Evolutionary conservation across 164 flowering plant genomes (phyloP), one percentile per base, ranked within the genome.

Genomic region (Protea cynaroides): DNA sequence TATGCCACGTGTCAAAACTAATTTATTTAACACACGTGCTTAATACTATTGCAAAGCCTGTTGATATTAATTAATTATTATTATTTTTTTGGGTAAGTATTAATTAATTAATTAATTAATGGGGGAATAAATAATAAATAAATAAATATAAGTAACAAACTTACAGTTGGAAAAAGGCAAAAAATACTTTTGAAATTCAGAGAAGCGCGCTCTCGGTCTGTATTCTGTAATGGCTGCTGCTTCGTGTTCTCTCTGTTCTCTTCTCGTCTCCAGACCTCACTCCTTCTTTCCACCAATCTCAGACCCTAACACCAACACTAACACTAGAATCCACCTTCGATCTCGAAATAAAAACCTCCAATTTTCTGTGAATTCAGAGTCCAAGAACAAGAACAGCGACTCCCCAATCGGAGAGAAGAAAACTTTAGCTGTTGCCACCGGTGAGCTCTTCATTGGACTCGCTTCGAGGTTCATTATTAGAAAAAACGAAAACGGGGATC

Each of bases 381-480:
- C 53, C 21, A 55, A 60, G 7, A 5, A 22, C 13, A 21, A n/a
- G 51, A 21, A 12, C 49, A n/a, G 46, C 12, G 50, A 38, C 25
- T 19, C 53, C 13, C 18, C 56, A 7, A 1, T 29, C 23, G n/a
- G 81, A 7, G 86, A 78, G 68, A 87, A 77, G 73, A 80, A 65
- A 55, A 87, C 97, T 0, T 77, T 91, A 53, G 83, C 89, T 1
- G 92, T 81, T 12, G 88, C 84, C 29, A 87, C 97, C 0, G 97
- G 91, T 0, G 97, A 91, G 65, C 65, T 91, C 49, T 88, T 91
- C 76, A 50, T 88, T 21, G 91, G 90, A 25, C 63, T 92, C 22
- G 87, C 95, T 1, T 73, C 95, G 10, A 68, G 85, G 63, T 46
- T 92, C 2, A 58, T 89, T 5, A 80, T 29, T 70, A 53, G 65